These are phyloP conservation scores for Medicago arabica DNA, from an alignment of 306 rosid species.

Conservation along the genomic window DNA sequence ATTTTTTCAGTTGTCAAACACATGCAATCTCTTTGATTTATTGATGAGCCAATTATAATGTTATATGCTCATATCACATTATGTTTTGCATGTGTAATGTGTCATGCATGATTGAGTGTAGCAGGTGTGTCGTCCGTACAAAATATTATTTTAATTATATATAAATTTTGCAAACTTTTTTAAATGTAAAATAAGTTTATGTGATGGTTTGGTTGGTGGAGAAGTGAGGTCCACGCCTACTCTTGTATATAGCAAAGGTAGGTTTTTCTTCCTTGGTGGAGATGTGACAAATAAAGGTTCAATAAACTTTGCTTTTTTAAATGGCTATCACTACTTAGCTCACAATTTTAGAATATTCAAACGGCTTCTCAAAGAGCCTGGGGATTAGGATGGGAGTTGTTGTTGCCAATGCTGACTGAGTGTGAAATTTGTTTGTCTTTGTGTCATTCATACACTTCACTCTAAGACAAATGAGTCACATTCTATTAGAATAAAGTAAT, in stretches of 20 bases:
- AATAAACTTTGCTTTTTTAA: too few relatives aligned
- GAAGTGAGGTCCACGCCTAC: slow-evolving; percentile 66
- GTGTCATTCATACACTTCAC: slow-evolving; percentile 4
- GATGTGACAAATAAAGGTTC: slow-evolving; percentile 51
- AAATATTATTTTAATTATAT: slow-evolving; percentile 9
- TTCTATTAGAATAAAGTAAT: slow-evolving; percentile 12
- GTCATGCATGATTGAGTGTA: slow-evolving; percentile 31
- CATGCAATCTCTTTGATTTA: slow-evolving; percentile 29
- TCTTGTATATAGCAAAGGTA: slow-evolving; percentile 35
- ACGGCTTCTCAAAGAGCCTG: slow-evolving; percentile 29
- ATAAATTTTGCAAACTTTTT: background rate
- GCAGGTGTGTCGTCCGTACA: slow-evolving; percentile 46
- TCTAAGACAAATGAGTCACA: slow-evolving; percentile 19
- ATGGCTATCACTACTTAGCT: too few relatives aligned
- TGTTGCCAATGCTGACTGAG: background rate
- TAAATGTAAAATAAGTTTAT: slow-evolving; percentile 39
- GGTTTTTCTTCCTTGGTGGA: slow-evolving; percentile 56
- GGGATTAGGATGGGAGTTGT: slow-evolving; percentile 33
- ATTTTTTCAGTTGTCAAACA: slow-evolving; percentile 11
- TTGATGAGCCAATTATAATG: slow-evolving; percentile 46
- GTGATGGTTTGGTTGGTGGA: slow-evolving; percentile 76
- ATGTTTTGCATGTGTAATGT: slow-evolving; percentile 27
- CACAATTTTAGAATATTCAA: slow-evolving; percentile 39
- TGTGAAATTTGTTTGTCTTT: slow-evolving; percentile 15
- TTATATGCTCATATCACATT: slow-evolving; percentile 18